phyloP scores from a whole-genome alignment of 305 asterid genomes.

The Caryopteris hybrid region DNA sequence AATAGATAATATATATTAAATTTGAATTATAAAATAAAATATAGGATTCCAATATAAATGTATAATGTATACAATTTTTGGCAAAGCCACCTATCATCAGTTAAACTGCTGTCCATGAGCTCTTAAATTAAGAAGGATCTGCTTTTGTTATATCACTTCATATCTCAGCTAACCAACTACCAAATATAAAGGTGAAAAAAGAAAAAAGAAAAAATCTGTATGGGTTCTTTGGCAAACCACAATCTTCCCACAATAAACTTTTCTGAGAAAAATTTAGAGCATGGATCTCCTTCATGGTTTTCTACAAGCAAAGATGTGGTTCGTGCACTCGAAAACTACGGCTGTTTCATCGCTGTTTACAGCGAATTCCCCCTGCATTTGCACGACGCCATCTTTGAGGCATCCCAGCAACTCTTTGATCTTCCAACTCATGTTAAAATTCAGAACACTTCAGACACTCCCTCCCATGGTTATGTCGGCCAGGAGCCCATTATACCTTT shows the following conservation, averaged over 20 bases:
- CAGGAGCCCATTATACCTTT: slow-evolving; percentile 30
- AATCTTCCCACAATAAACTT: slow-evolving; percentile 31
- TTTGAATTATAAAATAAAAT: no score
- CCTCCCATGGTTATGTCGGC: slow-evolving; percentile 41
- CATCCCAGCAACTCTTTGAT: slow-evolving; percentile 29
- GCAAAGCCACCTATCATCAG: no score
- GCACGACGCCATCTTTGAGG: slow-evolving; percentile 27
- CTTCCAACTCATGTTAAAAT: slow-evolving; percentile 44
- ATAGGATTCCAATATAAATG: no score
- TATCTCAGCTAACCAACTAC: not conserved
- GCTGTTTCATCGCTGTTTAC: slow-evolving; percentile 39
- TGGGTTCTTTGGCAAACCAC: slow-evolving; percentile 22
- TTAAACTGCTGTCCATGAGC: no score
- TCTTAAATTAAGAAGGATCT: no score
- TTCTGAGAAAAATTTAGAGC: not conserved
- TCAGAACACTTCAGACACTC: slow-evolving; percentile 29
- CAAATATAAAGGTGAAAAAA: not conserved
- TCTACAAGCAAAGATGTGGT: slow-evolving; percentile 8
- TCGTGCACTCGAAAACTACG: slow-evolving; percentile 37
- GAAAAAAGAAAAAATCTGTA: not conserved
- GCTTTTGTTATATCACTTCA: not conserved
- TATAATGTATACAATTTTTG: no score
- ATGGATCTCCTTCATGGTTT: slow-evolving; percentile 8
- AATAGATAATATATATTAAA: no score
- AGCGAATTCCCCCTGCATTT: slow-evolving; percentile 18